Evolutionary conservation across 2,329 filamentous ascomycete genomes (phyloP).

Genomic region (Phaeosphaeriaceae sp.): DNA sequence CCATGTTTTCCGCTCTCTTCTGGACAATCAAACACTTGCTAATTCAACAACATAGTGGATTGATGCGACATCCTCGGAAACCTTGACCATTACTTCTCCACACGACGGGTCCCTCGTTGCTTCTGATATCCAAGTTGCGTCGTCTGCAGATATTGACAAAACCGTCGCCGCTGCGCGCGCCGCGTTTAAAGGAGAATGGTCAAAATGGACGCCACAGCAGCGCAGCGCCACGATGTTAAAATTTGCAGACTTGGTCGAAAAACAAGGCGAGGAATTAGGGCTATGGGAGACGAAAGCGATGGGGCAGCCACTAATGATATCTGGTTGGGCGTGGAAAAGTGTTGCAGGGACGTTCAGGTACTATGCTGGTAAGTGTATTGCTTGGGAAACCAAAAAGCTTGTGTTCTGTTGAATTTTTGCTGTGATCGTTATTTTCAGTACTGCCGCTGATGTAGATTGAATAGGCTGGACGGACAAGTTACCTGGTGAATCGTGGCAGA

Average conservation of each 20-base stretch:
- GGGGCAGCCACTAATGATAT: conserved; percentile 18
- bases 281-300: conserved; percentile 22
- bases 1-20: too few species aligned
- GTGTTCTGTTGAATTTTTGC: too few species aligned
- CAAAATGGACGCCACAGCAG: conserved; percentile 23
- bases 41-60: conserved; percentile 22
- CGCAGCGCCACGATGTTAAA: conserved; percentile 31
- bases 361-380: too few species aligned
- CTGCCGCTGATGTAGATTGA: too few species aligned
- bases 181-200: conserved; percentile 31
- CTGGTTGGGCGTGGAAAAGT: too few species aligned
- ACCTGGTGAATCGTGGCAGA: conserved; percentile 22
- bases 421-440: too few species aligned
- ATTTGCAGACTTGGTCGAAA: conserved; percentile 33
- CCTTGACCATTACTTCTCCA: conserved; percentile 32
- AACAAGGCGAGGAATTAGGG: conserved; percentile 13
- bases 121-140: conserved; percentile 29
- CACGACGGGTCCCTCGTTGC: conserved; percentile 31
- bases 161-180: conserved; percentile 32
- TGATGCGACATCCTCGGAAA: conserved; percentile 28
- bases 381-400: too few species aligned
- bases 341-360: too few species aligned
- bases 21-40: too few species aligned
- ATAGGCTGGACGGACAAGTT: conserved; percentile 35
- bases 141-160: conserved; percentile 29